These are phyloP conservation scores for Populus ilicifolia DNA, from an alignment of 345 rosid species.

Conservation along the genomic window DNA sequence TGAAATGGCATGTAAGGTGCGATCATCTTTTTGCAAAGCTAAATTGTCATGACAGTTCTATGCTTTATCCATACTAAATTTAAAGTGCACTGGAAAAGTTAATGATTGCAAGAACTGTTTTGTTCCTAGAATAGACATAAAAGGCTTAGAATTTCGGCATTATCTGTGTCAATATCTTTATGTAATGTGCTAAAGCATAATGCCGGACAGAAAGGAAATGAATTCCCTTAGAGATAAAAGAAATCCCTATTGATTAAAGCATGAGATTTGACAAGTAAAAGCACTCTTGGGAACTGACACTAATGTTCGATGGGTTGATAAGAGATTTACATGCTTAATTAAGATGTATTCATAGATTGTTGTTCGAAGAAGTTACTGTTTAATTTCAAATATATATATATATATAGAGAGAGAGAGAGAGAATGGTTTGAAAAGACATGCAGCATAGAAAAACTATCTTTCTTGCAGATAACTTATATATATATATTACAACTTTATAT, in stretches of 20 bases:
- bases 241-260: too few relatives aligned
- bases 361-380: not conserved
- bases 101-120: slow-evolving; percentile 19
- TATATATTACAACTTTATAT: not conserved
- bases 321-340: not conserved
- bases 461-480: not conserved
- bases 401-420: too few relatives aligned
- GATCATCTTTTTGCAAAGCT: slow-evolving; percentile 32
- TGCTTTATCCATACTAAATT: slow-evolving; percentile 16
- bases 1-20: not conserved
- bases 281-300: not conserved
- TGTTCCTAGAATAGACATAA: slow-evolving; percentile 12
- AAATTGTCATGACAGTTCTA: not conserved
- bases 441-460: not conserved
- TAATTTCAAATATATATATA: too few relatives aligned
- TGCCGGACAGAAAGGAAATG: not conserved
- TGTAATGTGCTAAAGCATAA: not conserved
- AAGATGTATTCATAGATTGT: too few relatives aligned
- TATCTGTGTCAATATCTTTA: not conserved
- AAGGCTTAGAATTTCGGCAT: slow-evolving; percentile 23
- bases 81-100: slow-evolving; percentile 29
- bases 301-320: not conserved
- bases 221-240: too few relatives aligned
- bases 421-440: not conserved
- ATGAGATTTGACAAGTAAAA: not conserved